Percentiles rank a stretch among this genome's conserved stretches.
Evolutionary conservation across 2,329 filamentous ascomycete species (phyloP).

Genomic region (Sporothrix protearum): DNA sequence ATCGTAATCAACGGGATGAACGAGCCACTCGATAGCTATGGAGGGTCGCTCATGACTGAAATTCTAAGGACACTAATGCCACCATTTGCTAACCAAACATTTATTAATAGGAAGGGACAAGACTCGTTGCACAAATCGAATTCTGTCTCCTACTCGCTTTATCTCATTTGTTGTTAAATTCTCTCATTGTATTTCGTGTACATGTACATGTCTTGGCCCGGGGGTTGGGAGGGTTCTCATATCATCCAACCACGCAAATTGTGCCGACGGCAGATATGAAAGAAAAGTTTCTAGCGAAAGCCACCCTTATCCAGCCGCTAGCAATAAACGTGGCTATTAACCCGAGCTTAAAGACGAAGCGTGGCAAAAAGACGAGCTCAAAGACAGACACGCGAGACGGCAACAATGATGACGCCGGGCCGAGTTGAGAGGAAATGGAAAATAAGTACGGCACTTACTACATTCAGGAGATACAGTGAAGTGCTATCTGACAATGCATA

Average conservation of each 20-base stretch:
- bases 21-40: background rate
- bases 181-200: background rate
- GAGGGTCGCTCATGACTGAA: background rate
- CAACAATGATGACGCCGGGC: background rate
- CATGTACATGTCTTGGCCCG: conserved; percentile 1
- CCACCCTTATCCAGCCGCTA: background rate
- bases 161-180: background rate
- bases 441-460: background rate
- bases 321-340: background rate
- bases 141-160: background rate
- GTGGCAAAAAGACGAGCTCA: background rate
- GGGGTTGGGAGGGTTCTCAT: background rate
- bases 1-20: background rate
- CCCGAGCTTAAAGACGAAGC: background rate
- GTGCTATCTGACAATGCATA: background rate
- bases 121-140: background rate
- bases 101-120: background rate
- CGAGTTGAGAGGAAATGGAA: background rate
- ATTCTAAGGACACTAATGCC: background rate
- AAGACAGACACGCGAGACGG: background rate
- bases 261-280: background rate
- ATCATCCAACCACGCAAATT: background rate
- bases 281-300: background rate
- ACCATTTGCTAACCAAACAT: background rate
- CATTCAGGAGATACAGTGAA: background rate